These are phyloP conservation scores for Medicago ruthenica DNA, from an alignment of 306 rosid species.

Conservation along the genomic window DNA sequence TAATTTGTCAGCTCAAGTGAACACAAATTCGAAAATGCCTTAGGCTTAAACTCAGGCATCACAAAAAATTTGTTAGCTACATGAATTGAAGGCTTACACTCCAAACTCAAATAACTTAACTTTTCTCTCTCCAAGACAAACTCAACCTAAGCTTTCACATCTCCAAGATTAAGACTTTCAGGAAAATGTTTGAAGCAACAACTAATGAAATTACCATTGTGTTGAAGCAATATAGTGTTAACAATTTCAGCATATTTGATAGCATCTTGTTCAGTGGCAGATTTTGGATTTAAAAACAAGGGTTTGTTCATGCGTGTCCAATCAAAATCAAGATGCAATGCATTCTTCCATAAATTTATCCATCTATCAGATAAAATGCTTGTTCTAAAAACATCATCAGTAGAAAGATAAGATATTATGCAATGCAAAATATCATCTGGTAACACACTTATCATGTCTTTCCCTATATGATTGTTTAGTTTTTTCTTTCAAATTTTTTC, in stretches of 20 bases:
- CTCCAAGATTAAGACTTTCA: background rate
- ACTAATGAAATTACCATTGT: background rate
- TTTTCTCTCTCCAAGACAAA: background rate
- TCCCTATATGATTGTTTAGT: background rate
- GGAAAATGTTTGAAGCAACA: conserved; percentile 17
- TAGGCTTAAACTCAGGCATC: background rate
- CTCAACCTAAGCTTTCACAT: background rate
- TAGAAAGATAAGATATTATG: background rate
- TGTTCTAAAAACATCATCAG: background rate
- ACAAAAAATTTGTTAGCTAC: background rate
- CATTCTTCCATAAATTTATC: background rate
- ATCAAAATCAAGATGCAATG: background rate
- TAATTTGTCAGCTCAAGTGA: conserved; percentile 35
- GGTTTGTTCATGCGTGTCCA: background rate
- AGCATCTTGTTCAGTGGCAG: background rate
- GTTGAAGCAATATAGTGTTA: background rate
- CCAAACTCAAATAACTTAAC: conserved; percentile 6
- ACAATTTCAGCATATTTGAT: background rate
- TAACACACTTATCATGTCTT: background rate
- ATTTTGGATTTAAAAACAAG: background rate
- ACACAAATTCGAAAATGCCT: conserved; percentile 21
- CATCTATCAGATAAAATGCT: conserved; percentile 2
- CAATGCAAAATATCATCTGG: background rate
- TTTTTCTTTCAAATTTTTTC: too few relatives aligned
- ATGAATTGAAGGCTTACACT: background rate